These are phyloP conservation scores for Tetrastigma voinierianum DNA, from an alignment of 164 flowering plant genomes.

Conservation along the genomic window DNA sequence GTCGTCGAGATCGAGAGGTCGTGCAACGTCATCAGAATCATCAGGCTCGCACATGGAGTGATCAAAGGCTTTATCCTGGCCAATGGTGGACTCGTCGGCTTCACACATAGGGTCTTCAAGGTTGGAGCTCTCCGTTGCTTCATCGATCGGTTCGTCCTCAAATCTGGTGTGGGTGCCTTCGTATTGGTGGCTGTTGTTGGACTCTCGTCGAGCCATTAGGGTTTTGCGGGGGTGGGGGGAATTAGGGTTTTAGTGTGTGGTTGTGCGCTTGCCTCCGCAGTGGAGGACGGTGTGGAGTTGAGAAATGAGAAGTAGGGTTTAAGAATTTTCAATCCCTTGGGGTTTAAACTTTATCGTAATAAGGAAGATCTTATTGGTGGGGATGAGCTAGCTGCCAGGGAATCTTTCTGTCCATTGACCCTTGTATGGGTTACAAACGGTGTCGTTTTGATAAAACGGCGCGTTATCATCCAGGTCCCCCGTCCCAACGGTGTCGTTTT, in stretches of 20 bases:
- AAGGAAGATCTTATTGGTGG: too few relatives aligned
- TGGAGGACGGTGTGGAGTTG: not conserved
- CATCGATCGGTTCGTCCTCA: slow-evolving; percentile 13
- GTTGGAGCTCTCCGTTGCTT: not conserved
- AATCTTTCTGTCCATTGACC: too few relatives aligned
- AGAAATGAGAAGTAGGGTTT: too few relatives aligned
- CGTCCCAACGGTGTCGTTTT: too few relatives aligned
- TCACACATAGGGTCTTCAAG: too few relatives aligned
- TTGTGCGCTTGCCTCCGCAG: not conserved
- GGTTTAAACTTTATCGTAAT: too few relatives aligned
- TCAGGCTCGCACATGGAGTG: too few relatives aligned
- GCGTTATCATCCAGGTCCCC: too few relatives aligned
- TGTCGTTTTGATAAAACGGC: too few relatives aligned
- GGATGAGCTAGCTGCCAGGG: too few relatives aligned
- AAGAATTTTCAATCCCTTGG: too few relatives aligned
- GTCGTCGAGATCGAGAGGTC: slow-evolving; percentile 21
- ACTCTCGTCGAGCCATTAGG: slow-evolving; percentile 54
- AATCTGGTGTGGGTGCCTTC: slow-evolving; percentile 12
- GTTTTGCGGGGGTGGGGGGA: slow-evolving; percentile 18
- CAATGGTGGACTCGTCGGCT: not conserved
- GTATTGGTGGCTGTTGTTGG: slow-evolving; percentile 11
- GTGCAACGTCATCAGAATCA: slow-evolving; percentile 11
- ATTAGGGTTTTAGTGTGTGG: slow-evolving; percentile 13
- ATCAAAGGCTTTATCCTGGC: slow-evolving; percentile 29
- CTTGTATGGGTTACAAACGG: too few relatives aligned